Base-by-base conservation (phyloP, 371 early-diverging fungal species). In the Mortierella sp. region DNA sequence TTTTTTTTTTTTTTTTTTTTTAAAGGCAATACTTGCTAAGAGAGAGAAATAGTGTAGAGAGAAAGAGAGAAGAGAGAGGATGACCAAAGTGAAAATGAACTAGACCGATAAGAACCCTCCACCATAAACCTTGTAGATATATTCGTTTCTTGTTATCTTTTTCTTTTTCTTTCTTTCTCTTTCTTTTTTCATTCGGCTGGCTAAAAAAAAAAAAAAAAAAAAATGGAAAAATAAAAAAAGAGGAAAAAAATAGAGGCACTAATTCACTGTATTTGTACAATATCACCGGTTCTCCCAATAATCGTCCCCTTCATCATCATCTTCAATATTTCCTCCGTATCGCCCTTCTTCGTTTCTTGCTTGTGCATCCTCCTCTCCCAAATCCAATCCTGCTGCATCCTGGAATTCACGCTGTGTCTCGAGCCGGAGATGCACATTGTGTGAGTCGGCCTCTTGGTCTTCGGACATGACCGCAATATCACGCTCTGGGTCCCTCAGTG, bases 381-480 rank as follows among this genome's bases (percentile, higher is more conserved):
- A 29, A 25, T 79, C 79, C 29, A 79, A 30, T 6, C 79, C 66
- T 6, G 79, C 72, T 1, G 66, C 66, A 46, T 72, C 73, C 60
- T 79, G 79, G 52, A 79, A 79, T 15, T 72, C 79, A 18, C 70
- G 66, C n/a, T 79, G 79, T 16, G 68, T 79, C 64, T 79, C 79
- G 6, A 69, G 57, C 43, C 79, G 63, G 25, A 79, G 6, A 52
- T 79, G 79, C 5, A 66, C 26, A 28, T 79, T 79, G 44, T 72
- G 66, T 4, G 68, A 58, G 4, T 79, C 70, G 0, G 59, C 69
- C 45, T 79, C 79, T 12, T 79, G 70, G 12, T 65, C 68, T 26
- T 79, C 79, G 52, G 59, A 65, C 79, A 79, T 79, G 18, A 57
- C 59, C 0, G 79, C 60, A 2, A 69, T 43, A 43, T 79, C 73